Evolutionary conservation across 1,139 yeast genomes (phyloP).

Genomic region (Groenewaldozyma auringiensis): DNA sequence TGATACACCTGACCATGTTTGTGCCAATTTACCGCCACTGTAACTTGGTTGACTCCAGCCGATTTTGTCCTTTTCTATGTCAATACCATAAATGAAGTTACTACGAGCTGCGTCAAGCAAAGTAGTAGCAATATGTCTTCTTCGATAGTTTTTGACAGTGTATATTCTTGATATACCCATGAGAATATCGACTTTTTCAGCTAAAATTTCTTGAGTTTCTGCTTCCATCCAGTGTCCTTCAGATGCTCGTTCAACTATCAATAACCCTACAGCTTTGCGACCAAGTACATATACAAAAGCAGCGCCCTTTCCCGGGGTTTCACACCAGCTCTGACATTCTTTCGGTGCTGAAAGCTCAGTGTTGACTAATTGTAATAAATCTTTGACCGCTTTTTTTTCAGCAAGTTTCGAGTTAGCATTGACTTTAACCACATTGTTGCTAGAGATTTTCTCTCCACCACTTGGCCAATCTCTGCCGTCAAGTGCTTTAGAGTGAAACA

Average conservation of each 20-base stretch:
- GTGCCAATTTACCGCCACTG: constrained; percentile 51
- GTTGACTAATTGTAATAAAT: constrained; percentile 46
- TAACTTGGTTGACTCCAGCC: constrained; percentile 71
- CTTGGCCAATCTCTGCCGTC: constrained; percentile 41
- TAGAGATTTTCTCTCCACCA: constrained; percentile 28
- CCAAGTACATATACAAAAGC: constrained; percentile 43
- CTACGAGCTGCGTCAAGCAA: constrained; percentile 39
- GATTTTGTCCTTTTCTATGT: constrained; percentile 36
- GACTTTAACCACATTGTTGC: constrained; percentile 26
- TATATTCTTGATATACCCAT: constrained; percentile 62
- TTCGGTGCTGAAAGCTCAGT: constrained; percentile 51
- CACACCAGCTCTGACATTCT: constrained; percentile 44
- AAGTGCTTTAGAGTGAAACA: constrained; percentile 37
- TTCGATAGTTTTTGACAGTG: constrained; percentile 49
- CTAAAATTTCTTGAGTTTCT: constrained; percentile 26
- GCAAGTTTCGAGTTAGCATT: constrained; percentile 26
- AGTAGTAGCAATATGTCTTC: constrained; percentile 42
- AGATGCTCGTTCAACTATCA: constrained; percentile 36
- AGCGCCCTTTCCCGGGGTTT: constrained; percentile 21
- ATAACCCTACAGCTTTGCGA: constrained; percentile 43
- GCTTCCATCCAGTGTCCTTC: constrained; percentile 43
- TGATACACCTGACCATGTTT: constrained; percentile 15
- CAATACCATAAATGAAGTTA: constrained; percentile 47
- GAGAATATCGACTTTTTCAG: constrained; percentile 12
- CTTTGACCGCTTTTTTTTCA: constrained; percentile 29